Evolutionary conservation across 164 flowering plant species (phyloP), one percentile per base, ranked within the genome.

Genomic region (Stephania cephalantha): DNA sequence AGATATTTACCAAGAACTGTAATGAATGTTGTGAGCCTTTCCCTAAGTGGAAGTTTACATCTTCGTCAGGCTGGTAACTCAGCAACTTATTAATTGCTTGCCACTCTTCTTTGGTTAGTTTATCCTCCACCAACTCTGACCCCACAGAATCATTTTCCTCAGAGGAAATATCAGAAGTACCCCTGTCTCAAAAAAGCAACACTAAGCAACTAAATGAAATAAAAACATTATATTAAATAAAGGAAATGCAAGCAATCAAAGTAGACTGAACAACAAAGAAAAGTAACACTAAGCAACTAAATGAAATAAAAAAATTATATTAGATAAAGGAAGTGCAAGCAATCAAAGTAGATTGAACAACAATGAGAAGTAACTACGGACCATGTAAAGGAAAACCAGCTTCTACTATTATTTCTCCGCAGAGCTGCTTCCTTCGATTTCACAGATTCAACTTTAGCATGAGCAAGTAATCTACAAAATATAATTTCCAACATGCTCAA

Each of bases 311-410:
- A 58, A 9, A 8, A 58, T 12, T 12, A n/a, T 20, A 13, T 4
- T 18, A 7, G 65, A 58, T 58, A 58, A 58, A 58, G 7, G 64
- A 58, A 58, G 22, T 18, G 18, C n/a, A 58, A 17, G 65, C 65
- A 58, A 58, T 17, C 65, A 17, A 58, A 6, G 65, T 18, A 58
- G 65, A 58, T 58, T 58, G 22, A 58, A 58, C 22, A 58, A 13
- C 9, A 44, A 73, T 63, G 50, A 18, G 46, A 69, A 58, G n/a
- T 4, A 46, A 79, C 45, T 25, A 85, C 92, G 71, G 20, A 96
- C 99, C 98, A 90, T 79, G 81, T 76, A 79, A 94, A 88, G 71
- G 98, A 90, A 83, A 93, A 91, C 99, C 99, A 96, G 83, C 97
- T 86, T 79, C 73, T 87, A 78, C 86, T 92, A 46, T 73, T 76